A percentile compares a stretch with the other conserved stretches of the same genome.
phyloP scores from a whole-genome alignment of 805 yeast species.

The Kazachstania bromeliacearum region DNA sequence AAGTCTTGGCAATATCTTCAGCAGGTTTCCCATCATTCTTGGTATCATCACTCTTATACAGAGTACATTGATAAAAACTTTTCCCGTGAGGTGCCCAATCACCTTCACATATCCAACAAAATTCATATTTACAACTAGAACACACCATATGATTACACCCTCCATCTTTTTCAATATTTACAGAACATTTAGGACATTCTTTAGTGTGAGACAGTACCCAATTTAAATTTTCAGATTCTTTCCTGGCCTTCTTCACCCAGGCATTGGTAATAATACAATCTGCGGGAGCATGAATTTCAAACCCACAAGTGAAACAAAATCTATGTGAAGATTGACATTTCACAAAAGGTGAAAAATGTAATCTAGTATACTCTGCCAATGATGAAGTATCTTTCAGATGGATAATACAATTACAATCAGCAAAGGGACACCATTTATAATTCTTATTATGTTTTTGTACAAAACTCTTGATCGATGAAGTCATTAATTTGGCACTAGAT shows the following conservation, averaged over 20 bases:
- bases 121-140: constrained; percentile 62
- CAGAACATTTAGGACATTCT: constrained; percentile 72
- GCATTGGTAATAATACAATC: constrained; percentile 58
- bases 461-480: constrained; percentile 37
- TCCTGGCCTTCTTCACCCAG: constrained; percentile 75
- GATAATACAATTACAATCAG: constrained; percentile 61
- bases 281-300: constrained; percentile 75
- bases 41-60: constrained; percentile 39
- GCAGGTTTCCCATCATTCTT: constrained; percentile 10
- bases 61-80: constrained; percentile 57
- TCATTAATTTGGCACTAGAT: constrained; percentile 24
- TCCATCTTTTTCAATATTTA: constrained; percentile 83
- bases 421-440: constrained; percentile 75
- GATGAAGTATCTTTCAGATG: constrained; percentile 30
- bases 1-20: constrained; percentile 32
- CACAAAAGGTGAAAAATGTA: constrained; percentile 50
- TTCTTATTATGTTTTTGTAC: constrained; percentile 40
- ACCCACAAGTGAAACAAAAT: constrained; percentile 71
- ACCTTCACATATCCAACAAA: constrained; percentile 88
- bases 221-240: constrained; percentile 78
- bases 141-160: constrained; percentile 98
- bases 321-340: constrained; percentile 55
- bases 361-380: constrained; percentile 19
- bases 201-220: constrained; percentile 85
- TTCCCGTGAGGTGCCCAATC: constrained; percentile 66